These are phyloP conservation scores for Phaseolus lunatus DNA, from an alignment of 306 rosid species.

Conservation along the genomic window DNA sequence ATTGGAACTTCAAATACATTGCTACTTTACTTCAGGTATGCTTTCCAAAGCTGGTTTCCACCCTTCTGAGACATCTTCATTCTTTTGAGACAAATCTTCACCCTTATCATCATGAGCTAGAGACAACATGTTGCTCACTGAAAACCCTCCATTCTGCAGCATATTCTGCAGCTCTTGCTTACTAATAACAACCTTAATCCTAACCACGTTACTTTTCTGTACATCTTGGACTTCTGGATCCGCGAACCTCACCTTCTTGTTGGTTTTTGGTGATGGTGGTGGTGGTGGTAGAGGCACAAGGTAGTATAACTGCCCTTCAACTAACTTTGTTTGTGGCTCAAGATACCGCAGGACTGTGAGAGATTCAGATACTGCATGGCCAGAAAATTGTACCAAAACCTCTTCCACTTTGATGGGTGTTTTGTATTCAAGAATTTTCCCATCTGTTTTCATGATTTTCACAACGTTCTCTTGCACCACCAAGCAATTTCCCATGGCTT, in stretches of 20 bases:
- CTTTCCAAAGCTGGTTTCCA: constrained; percentile 84
- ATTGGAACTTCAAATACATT: constrained; percentile 16
- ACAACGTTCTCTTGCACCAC: constrained; percentile 58
- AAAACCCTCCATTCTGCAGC: constrained; percentile 65
- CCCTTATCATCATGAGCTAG: constrained; percentile 46
- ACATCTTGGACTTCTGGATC: constrained; percentile 60
- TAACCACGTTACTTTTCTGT: constrained; percentile 59
- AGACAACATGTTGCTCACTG: constrained; percentile 61
- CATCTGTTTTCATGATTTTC: constrained; percentile 77
- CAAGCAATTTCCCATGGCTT: constrained; percentile 84
- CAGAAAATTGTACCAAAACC: constrained; percentile 65
- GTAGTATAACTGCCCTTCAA: constrained; percentile 60
- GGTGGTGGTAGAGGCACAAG: constrained; percentile 59
- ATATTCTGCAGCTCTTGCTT: constrained; percentile 72
- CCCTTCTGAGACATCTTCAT: constrained; percentile 40
- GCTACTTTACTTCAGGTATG: constrained; percentile 81
- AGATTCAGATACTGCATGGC: constrained; percentile 73
- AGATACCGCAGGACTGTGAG: constrained; percentile 56
- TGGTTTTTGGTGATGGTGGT: constrained; percentile 38
- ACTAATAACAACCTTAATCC: constrained; percentile 77
- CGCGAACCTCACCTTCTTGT: constrained; percentile 76
- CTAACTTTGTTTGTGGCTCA: constrained; percentile 61
- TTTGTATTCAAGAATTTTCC: constrained; percentile 77
- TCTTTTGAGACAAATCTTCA: constrained; percentile 36
- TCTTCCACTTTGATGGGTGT: constrained; percentile 64